Evolutionary conservation across 148 eudicot species (phyloP), one percentile per base, ranked within the genome.

Genomic region (Pharnaceum exiguum): DNA sequence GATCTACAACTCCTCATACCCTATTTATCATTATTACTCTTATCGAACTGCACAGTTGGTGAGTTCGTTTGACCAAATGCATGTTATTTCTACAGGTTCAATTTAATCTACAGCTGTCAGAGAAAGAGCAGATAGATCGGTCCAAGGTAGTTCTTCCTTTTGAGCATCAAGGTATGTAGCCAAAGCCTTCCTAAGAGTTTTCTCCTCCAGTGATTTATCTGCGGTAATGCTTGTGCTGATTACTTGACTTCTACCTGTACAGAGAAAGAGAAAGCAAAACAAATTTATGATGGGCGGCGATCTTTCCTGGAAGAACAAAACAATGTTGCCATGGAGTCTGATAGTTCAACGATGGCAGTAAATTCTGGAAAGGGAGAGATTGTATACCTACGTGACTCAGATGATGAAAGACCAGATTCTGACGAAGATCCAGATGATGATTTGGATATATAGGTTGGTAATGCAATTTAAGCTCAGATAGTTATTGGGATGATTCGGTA

Each of bases 91-190:
- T 59, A 68, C 80, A 93, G 98, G 82, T 93, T 68, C 98, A 88
- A 72, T 93, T 93, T 51, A 93, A 85, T 77, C 73, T 93, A 60
- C 77, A 83, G 63, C 67, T 93, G 47, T 76, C 86, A 36, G 95
- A 88, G 65, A 93, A 88, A 73, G 98, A 93, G 76, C 76, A 67
- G 74, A 56, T 63, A 55, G 96, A 93, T 74, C 75, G 96, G 57
- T 81, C 94, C 18, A 88, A 83, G 54, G 98, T 88, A 45, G 89
- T 88, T 38, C 98, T 85, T 73, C 98, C 95, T 36, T 93, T 93
- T 63, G 95, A 93, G 66, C 95, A 85, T 81, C 97, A 87, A 71
- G 97, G 95, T 87, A 74, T 22, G 58, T n/a, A 70, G 12, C 2
- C 60, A 25, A 38, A 19, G 21, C 22, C 46, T 1, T 30, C 15